Conservation (phyloP, 768 basidiomycete genomes). For the Hericium erinaceus region DNA sequence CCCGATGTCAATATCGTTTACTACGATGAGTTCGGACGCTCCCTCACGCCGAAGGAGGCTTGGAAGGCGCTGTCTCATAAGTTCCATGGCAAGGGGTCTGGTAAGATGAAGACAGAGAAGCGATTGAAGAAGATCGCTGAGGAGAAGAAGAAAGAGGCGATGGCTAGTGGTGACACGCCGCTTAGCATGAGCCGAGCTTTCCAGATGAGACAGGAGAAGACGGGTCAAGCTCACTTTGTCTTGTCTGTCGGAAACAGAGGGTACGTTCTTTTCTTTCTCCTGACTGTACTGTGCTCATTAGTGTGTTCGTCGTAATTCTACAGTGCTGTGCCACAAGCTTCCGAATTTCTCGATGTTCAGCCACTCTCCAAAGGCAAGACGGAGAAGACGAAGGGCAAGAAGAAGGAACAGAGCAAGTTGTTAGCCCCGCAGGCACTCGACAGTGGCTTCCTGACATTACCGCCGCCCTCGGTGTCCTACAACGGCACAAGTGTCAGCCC, state of each 20-base stretch:
- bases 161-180: constrained; percentile 93
- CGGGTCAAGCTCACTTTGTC: constrained; percentile 94
- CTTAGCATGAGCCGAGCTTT: constrained; percentile 93
- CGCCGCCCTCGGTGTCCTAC: constrained; percentile 40
- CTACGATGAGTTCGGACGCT: constrained; percentile 90
- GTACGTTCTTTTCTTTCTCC: constrained; percentile 32
- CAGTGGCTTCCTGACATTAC: constrained; percentile 65
- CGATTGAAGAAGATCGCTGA: constrained; percentile 95
- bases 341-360: constrained; percentile 73
- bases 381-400: constrained; percentile 74
- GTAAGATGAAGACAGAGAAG: constrained; percentile 96
- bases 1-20: constrained; percentile 96
- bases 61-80: constrained; percentile 98
- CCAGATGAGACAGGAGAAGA: constrained; percentile 85
- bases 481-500: constrained; percentile 34
- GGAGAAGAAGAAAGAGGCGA: constrained; percentile 88
- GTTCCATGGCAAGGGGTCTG: constrained; percentile 97
- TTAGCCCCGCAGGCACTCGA: constrained; percentile 34
- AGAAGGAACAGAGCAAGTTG: constrained; percentile 53
- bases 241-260: constrained; percentile 90
- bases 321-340: constrained; percentile 81
- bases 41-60: constrained; percentile 87
- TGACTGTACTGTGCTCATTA: not conserved
- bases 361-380: constrained; percentile 78
- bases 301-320: constrained; percentile 11